Evolutionary conservation across 1,139 yeast genomes (phyloP).

Genomic region (Kodamaea anthophila): DNA sequence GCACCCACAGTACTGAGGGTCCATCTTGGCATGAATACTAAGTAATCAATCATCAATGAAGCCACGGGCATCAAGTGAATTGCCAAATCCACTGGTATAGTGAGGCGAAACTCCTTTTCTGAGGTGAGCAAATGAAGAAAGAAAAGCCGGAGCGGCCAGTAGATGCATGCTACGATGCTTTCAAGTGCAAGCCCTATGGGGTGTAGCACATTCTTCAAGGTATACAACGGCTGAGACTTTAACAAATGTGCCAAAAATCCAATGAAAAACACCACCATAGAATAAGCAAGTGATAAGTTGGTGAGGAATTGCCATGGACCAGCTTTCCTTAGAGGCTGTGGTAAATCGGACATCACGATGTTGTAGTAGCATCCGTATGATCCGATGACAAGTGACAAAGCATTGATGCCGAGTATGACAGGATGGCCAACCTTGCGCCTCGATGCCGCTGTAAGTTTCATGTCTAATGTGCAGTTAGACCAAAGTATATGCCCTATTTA

Average conservation of each 20-base stretch:
- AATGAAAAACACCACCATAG: constrained; percentile 38
- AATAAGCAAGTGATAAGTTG: constrained; percentile 46
- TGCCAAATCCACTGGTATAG: constrained; percentile 46
- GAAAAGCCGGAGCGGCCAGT: constrained; percentile 61
- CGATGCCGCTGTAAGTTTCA: too few species aligned
- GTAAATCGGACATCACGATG: constrained; percentile 25
- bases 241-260: constrained; percentile 37
- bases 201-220: constrained; percentile 34
- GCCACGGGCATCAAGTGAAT: constrained; percentile 57
- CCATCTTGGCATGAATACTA: constrained; percentile 49
- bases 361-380: constrained; percentile 21
- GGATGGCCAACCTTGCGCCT: constrained; percentile 30
- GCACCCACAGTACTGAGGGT: constrained; percentile 33
- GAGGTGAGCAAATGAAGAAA: constrained; percentile 34
- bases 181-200: constrained; percentile 54
- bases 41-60: constrained; percentile 47
- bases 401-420: constrained; percentile 19
- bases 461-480: too few species aligned
- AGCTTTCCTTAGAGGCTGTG: constrained; percentile 43
- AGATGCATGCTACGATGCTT: constrained; percentile 51
- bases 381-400: constrained; percentile 26
- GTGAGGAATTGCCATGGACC: constrained; percentile 70
- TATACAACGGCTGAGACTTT: constrained; percentile 17
- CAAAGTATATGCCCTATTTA: too few species aligned
- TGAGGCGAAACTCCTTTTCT: constrained; percentile 30